These are phyloP conservation scores for Phytophthora uliginosa DNA, from an alignment of 352 stramenopile species.

Conservation along the genomic window DNA sequence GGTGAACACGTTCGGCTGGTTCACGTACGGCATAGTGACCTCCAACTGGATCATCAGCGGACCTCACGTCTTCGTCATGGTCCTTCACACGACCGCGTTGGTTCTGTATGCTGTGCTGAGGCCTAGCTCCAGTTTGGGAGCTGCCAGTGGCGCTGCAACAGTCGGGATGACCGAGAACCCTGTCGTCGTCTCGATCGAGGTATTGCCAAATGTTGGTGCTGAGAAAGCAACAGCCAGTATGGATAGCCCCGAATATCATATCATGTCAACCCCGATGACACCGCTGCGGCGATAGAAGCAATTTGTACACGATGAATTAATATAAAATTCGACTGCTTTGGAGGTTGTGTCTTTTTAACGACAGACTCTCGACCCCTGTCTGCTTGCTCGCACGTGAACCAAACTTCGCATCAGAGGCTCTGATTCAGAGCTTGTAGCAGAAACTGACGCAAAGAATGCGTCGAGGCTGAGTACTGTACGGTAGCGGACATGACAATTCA, in stretches of 20 bases:
- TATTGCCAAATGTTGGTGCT: conserved; percentile 9
- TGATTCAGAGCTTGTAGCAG: no score
- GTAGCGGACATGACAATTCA: no score
- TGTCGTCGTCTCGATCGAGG: conserved; percentile 8
- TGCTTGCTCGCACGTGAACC: no score
- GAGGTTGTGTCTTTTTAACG: no score
- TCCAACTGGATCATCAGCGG: conserved; percentile 57
- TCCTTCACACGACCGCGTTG: conserved; percentile 28
- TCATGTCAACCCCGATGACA: conserved; percentile 16
- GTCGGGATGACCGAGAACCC: neutral
- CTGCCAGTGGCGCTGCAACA: neutral
- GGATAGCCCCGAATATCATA: conserved; percentile 11
- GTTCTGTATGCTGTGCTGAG: conserved; percentile 21
- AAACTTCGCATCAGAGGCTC: no score
- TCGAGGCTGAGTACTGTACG: no score
- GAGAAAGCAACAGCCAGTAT: neutral
- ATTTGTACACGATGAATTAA: conserved; percentile 1
- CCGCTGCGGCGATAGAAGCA: conserved; percentile 4
- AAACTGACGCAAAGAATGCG: no score
- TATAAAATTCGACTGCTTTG: neutral
- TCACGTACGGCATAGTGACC: conserved; percentile 44
- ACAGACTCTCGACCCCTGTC: no score
- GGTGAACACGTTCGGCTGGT: conserved; percentile 57
- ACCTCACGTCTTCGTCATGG: conserved; percentile 47
- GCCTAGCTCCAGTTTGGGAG: conserved; percentile 3